Evolutionary conservation across 2,329 filamentous ascomycete genomes (phyloP).

Genomic region (Colletotrichum truncatum): DNA sequence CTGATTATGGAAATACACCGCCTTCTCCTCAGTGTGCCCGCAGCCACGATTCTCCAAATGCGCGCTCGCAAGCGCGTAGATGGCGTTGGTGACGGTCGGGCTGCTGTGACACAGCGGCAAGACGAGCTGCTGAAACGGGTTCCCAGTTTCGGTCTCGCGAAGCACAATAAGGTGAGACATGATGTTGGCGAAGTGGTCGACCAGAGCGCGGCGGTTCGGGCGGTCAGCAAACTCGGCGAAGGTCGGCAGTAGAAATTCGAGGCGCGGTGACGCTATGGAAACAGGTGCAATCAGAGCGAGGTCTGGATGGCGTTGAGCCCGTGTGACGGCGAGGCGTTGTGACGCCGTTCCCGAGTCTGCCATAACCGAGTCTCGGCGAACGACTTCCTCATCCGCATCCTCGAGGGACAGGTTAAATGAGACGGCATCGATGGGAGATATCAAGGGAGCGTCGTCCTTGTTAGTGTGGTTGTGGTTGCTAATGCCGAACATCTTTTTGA

Average conservation of each 20-base stretch:
- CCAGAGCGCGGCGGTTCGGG: conserved; percentile 62
- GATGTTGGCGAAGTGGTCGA: conserved; percentile 72
- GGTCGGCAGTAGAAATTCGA: conserved; percentile 61
- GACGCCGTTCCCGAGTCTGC: conserved; percentile 14
- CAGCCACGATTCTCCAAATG: conserved; percentile 76
- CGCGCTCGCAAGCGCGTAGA: conserved; percentile 84
- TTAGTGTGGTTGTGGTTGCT: background rate
- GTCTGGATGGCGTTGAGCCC: conserved; percentile 29
- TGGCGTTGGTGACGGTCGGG: conserved; percentile 77
- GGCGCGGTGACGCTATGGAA: conserved; percentile 48
- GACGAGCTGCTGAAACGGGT: conserved; percentile 70
- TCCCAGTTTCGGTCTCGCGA: conserved; percentile 65
- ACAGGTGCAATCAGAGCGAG: conserved; percentile 45
- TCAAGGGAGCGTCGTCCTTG: conserved; percentile 30
- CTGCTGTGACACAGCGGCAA: conserved; percentile 66
- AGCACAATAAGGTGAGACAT: conserved; percentile 73
- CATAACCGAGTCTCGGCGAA: conserved; percentile 35
- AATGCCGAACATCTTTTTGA: conserved; percentile 23
- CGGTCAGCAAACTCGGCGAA: conserved; percentile 67
- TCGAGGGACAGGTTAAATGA: conserved; percentile 43
- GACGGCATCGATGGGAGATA: conserved; percentile 43
- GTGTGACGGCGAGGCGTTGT: conserved; percentile 22
- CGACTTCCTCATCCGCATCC: conserved; percentile 34
- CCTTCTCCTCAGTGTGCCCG: conserved; percentile 58
- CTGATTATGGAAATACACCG: conserved; percentile 67